Conservation (phyloP, 257 asterid species). For the Solanum sejunctum region DNA sequence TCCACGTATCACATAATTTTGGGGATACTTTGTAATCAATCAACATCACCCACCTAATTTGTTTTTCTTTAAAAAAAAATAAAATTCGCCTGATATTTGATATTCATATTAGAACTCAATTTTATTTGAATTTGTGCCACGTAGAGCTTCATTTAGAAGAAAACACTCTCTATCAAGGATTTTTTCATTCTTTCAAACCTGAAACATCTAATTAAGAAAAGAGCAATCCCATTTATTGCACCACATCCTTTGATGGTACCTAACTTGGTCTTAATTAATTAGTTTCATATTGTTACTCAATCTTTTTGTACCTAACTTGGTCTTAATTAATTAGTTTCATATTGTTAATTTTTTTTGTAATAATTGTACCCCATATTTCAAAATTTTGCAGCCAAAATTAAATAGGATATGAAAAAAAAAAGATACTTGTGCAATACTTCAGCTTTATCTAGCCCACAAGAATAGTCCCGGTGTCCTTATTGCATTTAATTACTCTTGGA, state of each 20-base stretch:
- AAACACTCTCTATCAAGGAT: too few relatives aligned
- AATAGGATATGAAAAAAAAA: background rate
- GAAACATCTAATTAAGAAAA: too few relatives aligned
- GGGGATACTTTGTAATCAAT: background rate
- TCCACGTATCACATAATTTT: background rate
- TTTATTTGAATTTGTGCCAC: too few relatives aligned
- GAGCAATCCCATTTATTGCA: too few relatives aligned
- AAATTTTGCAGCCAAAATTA: background rate
- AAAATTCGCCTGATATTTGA: accelerated
- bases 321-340: background rate
- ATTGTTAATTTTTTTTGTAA: background rate
- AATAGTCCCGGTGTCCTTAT: background rate
- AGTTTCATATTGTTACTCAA: background rate
- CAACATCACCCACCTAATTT: background rate
- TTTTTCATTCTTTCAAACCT: too few relatives aligned
- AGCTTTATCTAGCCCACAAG: background rate
- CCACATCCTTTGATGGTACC: background rate
- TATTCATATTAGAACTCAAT: too few relatives aligned
- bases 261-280: background rate
- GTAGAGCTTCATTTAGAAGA: too few relatives aligned
- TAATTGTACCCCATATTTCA: background rate
- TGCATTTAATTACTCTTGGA: background rate
- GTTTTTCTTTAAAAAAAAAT: too few relatives aligned
- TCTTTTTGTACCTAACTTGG: background rate
- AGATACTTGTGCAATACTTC: background rate